Evolutionary conservation across 2,329 filamentous ascomycete genomes (phyloP), one percentile per base, ranked within the genome.

Genomic region (Byssoonygena ceratinophila): DNA sequence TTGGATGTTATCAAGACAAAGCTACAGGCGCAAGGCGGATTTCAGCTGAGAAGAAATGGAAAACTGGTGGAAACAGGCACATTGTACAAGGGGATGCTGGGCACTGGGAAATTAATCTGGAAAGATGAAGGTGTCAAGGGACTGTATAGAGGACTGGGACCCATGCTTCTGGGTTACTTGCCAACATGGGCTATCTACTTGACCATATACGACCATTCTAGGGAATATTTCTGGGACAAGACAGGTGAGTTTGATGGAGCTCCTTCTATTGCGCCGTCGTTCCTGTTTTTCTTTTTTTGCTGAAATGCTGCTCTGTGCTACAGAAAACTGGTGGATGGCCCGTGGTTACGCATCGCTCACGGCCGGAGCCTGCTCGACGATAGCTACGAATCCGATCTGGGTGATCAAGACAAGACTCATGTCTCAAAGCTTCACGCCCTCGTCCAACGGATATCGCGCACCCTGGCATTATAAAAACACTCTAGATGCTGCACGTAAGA

Each of bases 1-100:
- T 82, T 98, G 60, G 92, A 98, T 75, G 92, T 98, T 57, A 97
- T 98, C 71, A 98, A 98, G 75, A 98, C 92, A 41, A 97, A 96
- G 70, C 73, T 98, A 55, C 92, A 98, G 68, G 91, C 90, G 14
- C 92, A 97, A 68, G 91, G 91, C 58, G 87, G 88, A 18, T 94
- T 94, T 68, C 61, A 76, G 68, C 59, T 69, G 68, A 64, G 76
- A 25, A 66, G 70, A 56, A 63, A 66, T 45, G 68, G 67, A 41
- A 60, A 66, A 27, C 49, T 66, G 23, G 59, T 67, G 20, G 69
- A 72, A n/a, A 66, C 75, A 7, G 75, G 73, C 47, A 70, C 72
- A 18, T 68, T 92, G 46, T 98, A 98, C 67, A 83, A 84, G 57
- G 92, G 92, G 5, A 78, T 98, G 63, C 64, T 94, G 7, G 92